Base-by-base conservation (phyloP, 1,139 yeast genomes). In the Lodderomyces parapsilosis region DNA sequence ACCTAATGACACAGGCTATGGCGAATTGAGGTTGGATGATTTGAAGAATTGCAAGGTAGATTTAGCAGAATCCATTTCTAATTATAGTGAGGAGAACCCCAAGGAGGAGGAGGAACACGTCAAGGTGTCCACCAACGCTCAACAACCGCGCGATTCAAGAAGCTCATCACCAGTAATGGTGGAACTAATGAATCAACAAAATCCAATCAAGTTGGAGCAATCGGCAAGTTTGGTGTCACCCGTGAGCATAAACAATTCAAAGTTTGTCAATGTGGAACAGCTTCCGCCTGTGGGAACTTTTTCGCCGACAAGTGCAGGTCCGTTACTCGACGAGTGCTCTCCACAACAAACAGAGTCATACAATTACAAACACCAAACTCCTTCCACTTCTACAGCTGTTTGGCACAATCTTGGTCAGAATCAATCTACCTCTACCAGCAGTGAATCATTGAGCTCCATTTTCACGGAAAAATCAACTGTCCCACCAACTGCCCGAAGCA, bases 1-100 rank as follows among this genome's bases (percentile, higher is more conserved):
- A 47, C 94, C 95, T 0, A 65, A 65, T 43, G 84, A 82, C 50
- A 66, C 67, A 6, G 90, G 89, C 3, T 87, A 81, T 64, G 94
- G 95, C 1, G 79, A 81, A 61, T 70, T 85, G 48, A 62, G 60
- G 44, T 60, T 68, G 47, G 74, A 69, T 50, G 73, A 63, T 24
- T 31, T 71, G 69, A 49, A 55, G 66, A 38, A 40, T 15, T 44
- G 36, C 39, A 40, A 31, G 36, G 33, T 22, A n/a, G 45, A 42
- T 9, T 45, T 47, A 31, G 49, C 52, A 14, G 20, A 32, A n/a
- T 47, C 50, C n/a, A n/a, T n/a, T n/a, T n/a, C n/a, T n/a, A n/a
- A n/a, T n/a, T n/a, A n/a, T n/a, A n/a, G n/a, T n/a, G n/a, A n/a
- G n/a, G n/a, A n/a, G n/a, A n/a, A n/a, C n/a, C n/a, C n/a, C n/a